phyloP scores from a whole-genome alignment of 805 yeast species.

The Candida gorgasii region DNA sequence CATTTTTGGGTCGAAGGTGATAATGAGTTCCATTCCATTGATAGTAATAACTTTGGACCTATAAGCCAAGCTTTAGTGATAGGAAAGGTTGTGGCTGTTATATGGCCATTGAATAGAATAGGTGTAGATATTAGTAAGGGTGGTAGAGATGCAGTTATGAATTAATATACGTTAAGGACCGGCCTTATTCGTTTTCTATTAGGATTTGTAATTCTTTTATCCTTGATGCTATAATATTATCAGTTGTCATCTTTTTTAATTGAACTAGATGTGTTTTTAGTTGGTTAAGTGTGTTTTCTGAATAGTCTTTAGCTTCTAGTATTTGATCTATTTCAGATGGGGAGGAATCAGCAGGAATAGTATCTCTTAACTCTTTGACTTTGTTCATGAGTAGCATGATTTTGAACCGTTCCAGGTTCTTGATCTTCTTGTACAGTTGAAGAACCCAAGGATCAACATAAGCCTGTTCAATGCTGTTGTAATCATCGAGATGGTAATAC shows the following conservation, averaged over 20 bases:
- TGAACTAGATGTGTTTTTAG: too few species aligned
- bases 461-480: slow-evolving; percentile 1
- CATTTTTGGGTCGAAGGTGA: slow-evolving; percentile 97
- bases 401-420: too few species aligned
- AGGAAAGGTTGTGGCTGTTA: slow-evolving; percentile 68
- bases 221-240: too few species aligned
- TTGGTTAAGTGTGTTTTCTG: too few species aligned
- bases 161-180: background rate
- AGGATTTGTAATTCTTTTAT: too few species aligned
- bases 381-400: too few species aligned
- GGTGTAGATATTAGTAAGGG: slow-evolving; percentile 27
- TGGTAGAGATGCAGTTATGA: slow-evolving; percentile 24
- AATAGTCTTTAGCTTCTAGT: too few species aligned
- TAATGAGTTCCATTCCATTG: slow-evolving; percentile 72
- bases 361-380: too few species aligned
- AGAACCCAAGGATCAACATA: slow-evolving; percentile 15
- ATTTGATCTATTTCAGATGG: too few species aligned
- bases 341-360: too few species aligned
- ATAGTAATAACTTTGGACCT: slow-evolving; percentile 88
- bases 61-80: slow-evolving; percentile 75
- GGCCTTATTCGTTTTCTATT: background rate
- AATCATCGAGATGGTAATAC: slow-evolving; percentile 11
- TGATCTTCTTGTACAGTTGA: background rate
- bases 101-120: slow-evolving; percentile 60
- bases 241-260: background rate